Base-by-base conservation (phyloP, 108 stramenopile species). In the Seminavis robusta region DNA sequence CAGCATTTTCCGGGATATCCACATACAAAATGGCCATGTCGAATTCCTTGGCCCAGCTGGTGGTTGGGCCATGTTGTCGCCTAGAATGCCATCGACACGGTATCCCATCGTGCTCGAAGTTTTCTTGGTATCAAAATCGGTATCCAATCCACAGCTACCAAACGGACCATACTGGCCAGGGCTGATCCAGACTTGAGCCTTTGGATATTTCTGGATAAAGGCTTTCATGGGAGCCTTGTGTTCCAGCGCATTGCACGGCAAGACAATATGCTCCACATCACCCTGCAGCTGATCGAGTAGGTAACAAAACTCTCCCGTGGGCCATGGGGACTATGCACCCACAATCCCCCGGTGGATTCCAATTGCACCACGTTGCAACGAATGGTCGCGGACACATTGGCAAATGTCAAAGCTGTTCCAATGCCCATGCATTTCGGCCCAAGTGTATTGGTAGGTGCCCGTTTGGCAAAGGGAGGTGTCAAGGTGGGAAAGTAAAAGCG, bases 81-180 rank as follows among this genome's bases (percentile, higher is more conserved):
- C 27, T 15, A 83, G 41, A 33, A 83, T 65, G 0, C 81, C 81
- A 57, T 79, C 74, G 3, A 83, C 68, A 19, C 62, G 63, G 41
- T 75, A 72, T 43, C 77, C 77, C 81, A 78, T 79, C 16, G 53
- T 42, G 38, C 49, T 55, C 1, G 39, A 47, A 32, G 61, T 31
- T 24, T 67, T 42, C 9, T 61, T 27, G 48, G 32, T 48, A 20
- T 34, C 40, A n/a, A n/a, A n/a, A n/a, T n/a, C n/a, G n/a, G n/a
- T n/a, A n/a, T n/a, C n/a, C n/a, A n/a, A n/a, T 25, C 74, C 74
- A 59, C 79, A 77, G 11, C 38, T 32, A 21, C 73, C 80, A 37
- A 81, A 65, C 40, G 76, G 76, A n/a, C 76, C 76, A 34, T 71
- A 80, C 37, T 80, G 79, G 19, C 80, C 80, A 8, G 80, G 80